These are phyloP conservation scores for Brachypodium distachyon DNA, from an alignment of 202 grass and related monocot species.

Conservation along the genomic window DNA sequence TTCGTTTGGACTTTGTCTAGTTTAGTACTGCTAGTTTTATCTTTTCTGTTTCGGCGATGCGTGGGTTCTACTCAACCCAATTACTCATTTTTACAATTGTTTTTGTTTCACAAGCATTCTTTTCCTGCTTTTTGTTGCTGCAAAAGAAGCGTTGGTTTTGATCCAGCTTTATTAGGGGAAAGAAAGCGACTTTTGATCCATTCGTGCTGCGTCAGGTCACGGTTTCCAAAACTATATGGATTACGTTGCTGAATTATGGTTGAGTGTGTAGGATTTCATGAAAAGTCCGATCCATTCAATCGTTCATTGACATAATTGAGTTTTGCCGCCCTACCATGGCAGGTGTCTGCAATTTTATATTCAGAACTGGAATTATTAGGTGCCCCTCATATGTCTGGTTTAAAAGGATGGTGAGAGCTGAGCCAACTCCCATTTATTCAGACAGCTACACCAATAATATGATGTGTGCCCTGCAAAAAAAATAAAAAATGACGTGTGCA, in stretches of 20 bases:
- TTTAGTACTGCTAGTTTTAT: neutral
- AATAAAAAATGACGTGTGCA: constrained; percentile 14
- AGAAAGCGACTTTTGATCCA: neutral
- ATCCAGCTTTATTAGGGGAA: neutral
- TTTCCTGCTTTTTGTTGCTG: neutral
- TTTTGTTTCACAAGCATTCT: neutral
- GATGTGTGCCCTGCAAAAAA: too few species aligned
- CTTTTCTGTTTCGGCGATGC: neutral
- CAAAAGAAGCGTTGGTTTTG: neutral
- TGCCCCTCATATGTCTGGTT: constrained; percentile 19
- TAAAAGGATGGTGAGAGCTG: constrained; percentile 25
- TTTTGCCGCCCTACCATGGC: neutral
- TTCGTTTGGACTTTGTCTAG: neutral
- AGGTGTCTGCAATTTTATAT: constrained; percentile 3
- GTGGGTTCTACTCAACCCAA: neutral
- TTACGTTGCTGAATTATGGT: neutral
- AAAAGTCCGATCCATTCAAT: neutral
- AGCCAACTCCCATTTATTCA: constrained; percentile 37
- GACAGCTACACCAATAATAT: constrained; percentile 23
- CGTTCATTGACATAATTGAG: constrained; percentile 4
- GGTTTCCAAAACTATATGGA: neutral
- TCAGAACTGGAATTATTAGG: constrained; percentile 12
- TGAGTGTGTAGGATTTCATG: neutral
- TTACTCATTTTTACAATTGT: neutral
- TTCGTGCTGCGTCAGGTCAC: neutral